phyloP scores from a whole-genome alignment of 2,329 filamentous ascomycete species.

The Aspergillus candidus region DNA sequence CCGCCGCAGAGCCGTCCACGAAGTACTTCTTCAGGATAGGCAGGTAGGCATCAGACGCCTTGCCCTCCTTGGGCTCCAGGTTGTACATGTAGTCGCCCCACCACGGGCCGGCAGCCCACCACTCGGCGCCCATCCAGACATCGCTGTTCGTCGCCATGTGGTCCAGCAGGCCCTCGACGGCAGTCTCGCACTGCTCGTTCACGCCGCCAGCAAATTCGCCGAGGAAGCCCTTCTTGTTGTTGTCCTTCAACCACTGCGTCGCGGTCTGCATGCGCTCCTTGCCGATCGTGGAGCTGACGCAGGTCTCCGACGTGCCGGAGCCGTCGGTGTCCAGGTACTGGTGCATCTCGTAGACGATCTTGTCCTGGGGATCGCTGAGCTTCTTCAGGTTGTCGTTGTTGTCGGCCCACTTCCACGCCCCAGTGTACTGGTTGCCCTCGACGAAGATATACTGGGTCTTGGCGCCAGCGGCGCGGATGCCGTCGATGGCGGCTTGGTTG shows the following conservation, averaged over 20 bases:
- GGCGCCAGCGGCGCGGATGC: slow-evolving; percentile 55
- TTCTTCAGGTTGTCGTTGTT: slow-evolving; percentile 39
- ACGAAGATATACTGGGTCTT: slow-evolving; percentile 53
- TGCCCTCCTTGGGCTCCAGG: slow-evolving; percentile 46
- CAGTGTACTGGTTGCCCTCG: slow-evolving; percentile 50
- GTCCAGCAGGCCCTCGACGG: slow-evolving; percentile 42
- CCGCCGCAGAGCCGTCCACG: too few relatives aligned
- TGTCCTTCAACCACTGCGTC: slow-evolving; percentile 50
- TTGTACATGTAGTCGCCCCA: slow-evolving; percentile 45
- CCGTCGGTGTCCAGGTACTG: slow-evolving; percentile 56
- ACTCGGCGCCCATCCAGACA: slow-evolving; percentile 50
- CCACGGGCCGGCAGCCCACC: slow-evolving; percentile 53
- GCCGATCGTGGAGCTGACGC: slow-evolving; percentile 51
- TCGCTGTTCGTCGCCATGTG: slow-evolving; percentile 46
- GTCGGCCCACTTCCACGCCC: slow-evolving; percentile 46
- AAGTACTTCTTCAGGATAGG: slow-evolving; percentile 22
- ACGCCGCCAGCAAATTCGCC: slow-evolving; percentile 52
- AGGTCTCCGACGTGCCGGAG: slow-evolving; percentile 46
- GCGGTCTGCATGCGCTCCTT: slow-evolving; percentile 46
- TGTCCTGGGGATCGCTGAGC: slow-evolving; percentile 49
- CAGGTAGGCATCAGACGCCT: slow-evolving; percentile 35
- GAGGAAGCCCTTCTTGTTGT: slow-evolving; percentile 48
- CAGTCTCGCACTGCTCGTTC: slow-evolving; percentile 45
- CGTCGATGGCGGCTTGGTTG: slow-evolving; percentile 59
- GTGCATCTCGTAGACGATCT: slow-evolving; percentile 57